phyloP scores from a whole-genome alignment of 2,329 filamentous ascomycete species.

The Fusarium phyllophilum region DNA sequence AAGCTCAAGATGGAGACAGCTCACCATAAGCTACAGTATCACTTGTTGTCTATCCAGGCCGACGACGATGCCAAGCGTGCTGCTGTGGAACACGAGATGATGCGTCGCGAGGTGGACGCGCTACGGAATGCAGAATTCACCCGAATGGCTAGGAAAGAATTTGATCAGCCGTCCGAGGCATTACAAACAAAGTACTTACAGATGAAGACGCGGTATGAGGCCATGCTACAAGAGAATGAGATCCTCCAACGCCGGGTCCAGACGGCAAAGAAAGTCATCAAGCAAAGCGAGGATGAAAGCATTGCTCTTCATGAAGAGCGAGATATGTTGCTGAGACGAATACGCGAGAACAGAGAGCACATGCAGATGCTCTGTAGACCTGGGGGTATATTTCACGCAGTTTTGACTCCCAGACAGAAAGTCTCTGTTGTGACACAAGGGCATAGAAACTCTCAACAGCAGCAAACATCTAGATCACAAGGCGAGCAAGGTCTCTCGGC shows the following conservation, averaged over 20 bases:
- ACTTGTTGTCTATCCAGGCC: conserved; percentile 83
- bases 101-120: conserved; percentile 86
- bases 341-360: conserved; percentile 89
- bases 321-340: conserved; percentile 80
- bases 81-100: conserved; percentile 91
- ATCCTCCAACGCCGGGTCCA: conserved; percentile 72
- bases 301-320: conserved; percentile 79
- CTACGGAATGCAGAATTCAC: conserved; percentile 79
- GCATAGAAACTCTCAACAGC: conserved; percentile 58
- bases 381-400: conserved; percentile 72
- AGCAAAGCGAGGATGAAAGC: conserved; percentile 80
- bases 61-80: conserved; percentile 87
- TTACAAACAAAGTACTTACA: conserved; percentile 67
- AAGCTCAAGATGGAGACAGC: conserved; percentile 82
- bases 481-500: conserved; percentile 77
- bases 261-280: conserved; percentile 80
- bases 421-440: conserved; percentile 52
- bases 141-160: conserved; percentile 66
- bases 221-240: conserved; percentile 73
- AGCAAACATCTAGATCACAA: conserved; percentile 60
- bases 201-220: conserved; percentile 73
- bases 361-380: conserved; percentile 82
- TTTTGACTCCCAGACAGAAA: conserved; percentile 67
- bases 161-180: conserved; percentile 62
- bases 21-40: conserved; percentile 91